Evolutionary conservation across 257 asterid genomes (phyloP).

Genomic region (Salvia miltiorrhiza): DNA sequence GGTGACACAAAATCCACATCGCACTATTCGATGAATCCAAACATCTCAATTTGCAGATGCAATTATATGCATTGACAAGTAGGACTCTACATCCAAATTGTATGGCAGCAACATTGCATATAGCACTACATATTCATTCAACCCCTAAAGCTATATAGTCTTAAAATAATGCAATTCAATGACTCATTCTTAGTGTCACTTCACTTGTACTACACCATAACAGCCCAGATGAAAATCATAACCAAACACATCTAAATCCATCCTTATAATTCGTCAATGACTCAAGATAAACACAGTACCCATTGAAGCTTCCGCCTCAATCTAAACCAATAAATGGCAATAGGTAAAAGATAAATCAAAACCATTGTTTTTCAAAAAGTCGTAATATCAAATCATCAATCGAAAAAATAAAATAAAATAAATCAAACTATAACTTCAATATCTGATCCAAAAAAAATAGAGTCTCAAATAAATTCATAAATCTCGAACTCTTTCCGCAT

Average conservation of each 20-base stretch:
- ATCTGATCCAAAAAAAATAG: conserved; percentile 12
- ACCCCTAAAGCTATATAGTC: background rate
- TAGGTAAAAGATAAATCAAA: background rate
- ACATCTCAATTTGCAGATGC: background rate
- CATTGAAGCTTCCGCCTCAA: background rate
- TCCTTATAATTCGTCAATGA: background rate
- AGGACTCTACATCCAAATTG: background rate
- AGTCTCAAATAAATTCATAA: conserved; percentile 11
- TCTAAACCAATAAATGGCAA: background rate
- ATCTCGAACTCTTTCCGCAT: background rate
- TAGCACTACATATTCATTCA: background rate
- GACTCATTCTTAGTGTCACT: conserved; percentile 4
- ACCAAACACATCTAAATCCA: background rate
- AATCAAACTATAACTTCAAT: conserved; percentile 8
- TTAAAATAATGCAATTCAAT: background rate
- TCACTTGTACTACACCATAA: background rate
- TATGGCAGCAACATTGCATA: background rate
- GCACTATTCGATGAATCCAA: background rate
- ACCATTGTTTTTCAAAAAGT: background rate
- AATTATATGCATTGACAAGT: background rate
- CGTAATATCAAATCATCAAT: conserved; percentile 7
- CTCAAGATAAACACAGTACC: background rate
- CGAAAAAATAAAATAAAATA: background rate
- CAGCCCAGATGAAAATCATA: background rate
- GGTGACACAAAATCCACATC: background rate